Percentiles rank a stretch among this genome's conserved stretches.
Evolutionary conservation across 805 yeast genomes (phyloP).

Genomic region (Lachancea lanzarotensis): DNA sequence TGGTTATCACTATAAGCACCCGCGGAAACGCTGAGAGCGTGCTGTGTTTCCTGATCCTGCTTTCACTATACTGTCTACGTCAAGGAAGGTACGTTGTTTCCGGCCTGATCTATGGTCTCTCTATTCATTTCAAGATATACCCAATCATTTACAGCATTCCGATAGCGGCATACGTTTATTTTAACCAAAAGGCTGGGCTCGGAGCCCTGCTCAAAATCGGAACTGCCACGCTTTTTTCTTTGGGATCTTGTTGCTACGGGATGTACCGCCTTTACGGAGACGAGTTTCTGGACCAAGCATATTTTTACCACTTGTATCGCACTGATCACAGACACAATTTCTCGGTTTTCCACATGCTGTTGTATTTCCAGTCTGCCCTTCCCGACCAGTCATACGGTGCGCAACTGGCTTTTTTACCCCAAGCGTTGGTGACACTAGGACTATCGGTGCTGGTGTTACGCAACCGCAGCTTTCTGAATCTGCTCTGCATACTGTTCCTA

Average conservation of each 20-base stretch:
- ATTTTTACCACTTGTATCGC: slow-evolving; percentile 73
- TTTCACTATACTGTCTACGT: slow-evolving; percentile 44
- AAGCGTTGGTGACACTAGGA: slow-evolving; percentile 40
- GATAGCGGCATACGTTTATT: slow-evolving; percentile 40
- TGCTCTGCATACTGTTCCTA: slow-evolving; percentile 55
- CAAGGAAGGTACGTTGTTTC: slow-evolving; percentile 27
- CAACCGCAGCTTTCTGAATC: slow-evolving; percentile 30
- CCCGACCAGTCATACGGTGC: slow-evolving; percentile 8
- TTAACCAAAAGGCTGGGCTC: slow-evolving; percentile 18
- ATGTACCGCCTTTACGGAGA: slow-evolving; percentile 70
- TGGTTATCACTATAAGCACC: slow-evolving; percentile 89
- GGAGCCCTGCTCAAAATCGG: slow-evolving; percentile 38
- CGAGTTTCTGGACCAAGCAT: slow-evolving; percentile 71
- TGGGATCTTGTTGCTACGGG: slow-evolving; percentile 40
- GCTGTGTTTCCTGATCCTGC: slow-evolving; percentile 67
- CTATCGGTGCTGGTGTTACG: slow-evolving; percentile 19
- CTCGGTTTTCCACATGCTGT: slow-evolving; percentile 71
- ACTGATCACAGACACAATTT: slow-evolving; percentile 94
- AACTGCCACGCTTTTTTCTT: slow-evolving; percentile 36
- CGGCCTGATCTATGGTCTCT: slow-evolving; percentile 58
- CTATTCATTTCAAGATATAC: slow-evolving; percentile 86
- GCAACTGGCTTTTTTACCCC: slow-evolving; percentile 77
- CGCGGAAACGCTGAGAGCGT: slow-evolving; percentile 92
- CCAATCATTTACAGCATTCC: slow-evolving; percentile 81
- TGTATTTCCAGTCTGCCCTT: slow-evolving; percentile 53